Conservation (phyloP, 2,329 filamentous ascomycete genomes). For the Nannizzia gypsea region DNA sequence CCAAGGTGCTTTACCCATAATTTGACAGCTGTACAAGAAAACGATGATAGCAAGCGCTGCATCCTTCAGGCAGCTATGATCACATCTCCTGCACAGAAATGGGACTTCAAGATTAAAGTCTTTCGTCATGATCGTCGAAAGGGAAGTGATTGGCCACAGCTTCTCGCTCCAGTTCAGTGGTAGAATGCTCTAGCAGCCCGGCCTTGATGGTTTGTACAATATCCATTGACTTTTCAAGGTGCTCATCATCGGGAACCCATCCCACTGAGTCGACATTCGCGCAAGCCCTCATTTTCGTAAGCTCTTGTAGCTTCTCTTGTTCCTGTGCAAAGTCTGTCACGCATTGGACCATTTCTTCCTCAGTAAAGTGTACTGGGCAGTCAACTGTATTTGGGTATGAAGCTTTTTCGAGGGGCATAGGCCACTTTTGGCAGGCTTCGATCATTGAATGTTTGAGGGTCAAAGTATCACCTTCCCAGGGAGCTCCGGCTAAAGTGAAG, state of each 20-base stretch:
- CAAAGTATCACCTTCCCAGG: constrained; percentile 23
- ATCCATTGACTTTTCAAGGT: constrained; percentile 16
- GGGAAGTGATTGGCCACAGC: constrained; percentile 8
- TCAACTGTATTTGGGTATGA: constrained; percentile 1
- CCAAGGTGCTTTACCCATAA: too few species aligned
- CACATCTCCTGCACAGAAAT: too few species aligned
- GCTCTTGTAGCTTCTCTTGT: constrained; percentile 16
- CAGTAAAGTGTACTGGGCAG: constrained; percentile 18
- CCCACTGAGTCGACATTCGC: constrained; percentile 20
- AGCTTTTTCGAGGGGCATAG: constrained; percentile 5
- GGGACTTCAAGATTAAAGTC: too few species aligned
- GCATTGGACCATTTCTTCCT: constrained; percentile 15
- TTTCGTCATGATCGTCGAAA: background rate
- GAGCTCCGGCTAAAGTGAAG: constrained; percentile 8
- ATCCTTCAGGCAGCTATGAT: too few species aligned
- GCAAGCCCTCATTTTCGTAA: constrained; percentile 17
- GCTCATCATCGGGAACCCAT: constrained; percentile 20
- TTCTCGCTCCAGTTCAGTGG: constrained; percentile 1
- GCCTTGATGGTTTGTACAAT: constrained; percentile 13
- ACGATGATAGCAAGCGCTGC: too few species aligned
- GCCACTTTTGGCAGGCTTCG: constrained; percentile 17
- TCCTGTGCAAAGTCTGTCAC: constrained; percentile 12
- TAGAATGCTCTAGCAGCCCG: constrained; percentile 15
- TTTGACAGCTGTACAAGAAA: too few species aligned
- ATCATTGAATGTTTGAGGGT: constrained; percentile 19